These are phyloP conservation scores for Caloboletus inedulis DNA, from an alignment of 1,284 basidiomycete species.

Conservation along the genomic window DNA sequence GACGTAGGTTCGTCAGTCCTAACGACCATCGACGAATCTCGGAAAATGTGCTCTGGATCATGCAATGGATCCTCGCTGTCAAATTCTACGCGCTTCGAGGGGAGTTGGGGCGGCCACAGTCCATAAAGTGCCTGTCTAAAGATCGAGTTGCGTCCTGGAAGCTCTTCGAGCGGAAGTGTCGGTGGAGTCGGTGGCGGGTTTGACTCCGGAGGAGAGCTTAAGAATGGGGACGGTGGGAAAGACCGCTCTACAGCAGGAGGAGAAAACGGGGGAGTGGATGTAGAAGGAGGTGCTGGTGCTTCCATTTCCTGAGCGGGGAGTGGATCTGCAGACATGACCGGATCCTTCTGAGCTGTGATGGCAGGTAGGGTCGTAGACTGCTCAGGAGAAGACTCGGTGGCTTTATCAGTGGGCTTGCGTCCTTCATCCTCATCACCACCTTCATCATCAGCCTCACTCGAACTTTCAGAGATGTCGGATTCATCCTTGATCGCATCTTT, in stretches of 20 bases:
- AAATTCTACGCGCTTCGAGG: slow-evolving; percentile 45
- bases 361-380: slow-evolving; percentile 32
- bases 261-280: slow-evolving; percentile 29
- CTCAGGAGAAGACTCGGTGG: slow-evolving; percentile 37
- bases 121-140: slow-evolving; percentile 80
- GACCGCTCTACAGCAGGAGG: slow-evolving; percentile 37
- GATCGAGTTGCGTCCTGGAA: slow-evolving; percentile 66
- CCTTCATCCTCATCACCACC: slow-evolving; percentile 67
- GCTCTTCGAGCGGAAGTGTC: slow-evolving; percentile 53
- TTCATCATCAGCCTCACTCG: slow-evolving; percentile 88
- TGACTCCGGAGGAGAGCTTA: slow-evolving; percentile 40
- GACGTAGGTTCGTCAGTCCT: slow-evolving; percentile 98
- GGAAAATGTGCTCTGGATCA: slow-evolving; percentile 89
- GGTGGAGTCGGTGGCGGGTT: slow-evolving; percentile 50
- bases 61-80: slow-evolving; percentile 65
- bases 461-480: slow-evolving; percentile 72
- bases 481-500: slow-evolving; percentile 92
- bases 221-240: slow-evolving; percentile 54
- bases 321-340: slow-evolving; percentile 7
- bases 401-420: slow-evolving; percentile 29
- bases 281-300: slow-evolving; percentile 13
- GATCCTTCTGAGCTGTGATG: slow-evolving; percentile 11
- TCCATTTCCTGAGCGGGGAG: slow-evolving; percentile 17
- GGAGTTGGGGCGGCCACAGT: slow-evolving; percentile 60
- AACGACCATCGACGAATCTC: slow-evolving; percentile 93